Base-by-base conservation (phyloP, 2,329 filamentous ascomycete species). In the Hymenoscyphus albidus region DNA sequence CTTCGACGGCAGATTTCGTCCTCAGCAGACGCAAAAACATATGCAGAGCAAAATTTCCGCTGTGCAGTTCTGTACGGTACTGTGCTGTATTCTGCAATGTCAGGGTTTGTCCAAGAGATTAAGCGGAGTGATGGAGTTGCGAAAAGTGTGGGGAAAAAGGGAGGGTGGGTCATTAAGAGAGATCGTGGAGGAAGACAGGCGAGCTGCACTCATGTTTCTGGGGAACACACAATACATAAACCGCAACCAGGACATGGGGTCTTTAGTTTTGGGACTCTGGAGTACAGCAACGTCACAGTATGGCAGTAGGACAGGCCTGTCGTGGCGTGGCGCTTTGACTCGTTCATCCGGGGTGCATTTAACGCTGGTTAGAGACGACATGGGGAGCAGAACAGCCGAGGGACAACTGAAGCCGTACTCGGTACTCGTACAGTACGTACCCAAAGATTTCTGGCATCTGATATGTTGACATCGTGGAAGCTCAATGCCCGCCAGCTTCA, bases 301-400 rank as follows among this genome's bases (percentile, higher is more conserved):
- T 2, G 35, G 35, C 9, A 35, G 35, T 32, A 38, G 31, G 39
- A n/a, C 22, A 57, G 27, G 55, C 31, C 27, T 57, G 31, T 32
- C 27, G 27, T 57, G 35, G 58, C 61, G 64, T 57, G 35, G 58
- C 61, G 64, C 61, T 60, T 63, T 59, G 64, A 64, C 63, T 64
- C 55, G 63, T 62, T 65, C 60, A 12, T 42, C 55, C 9, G 5
- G 51, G 58, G 62, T 58, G 39, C 62, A 61, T 56, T 64, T 56
- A 48, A 27, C n/a, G 18, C 27, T 51, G 61, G 27, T 39, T 57
- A 13, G 27, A 16, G n/a, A 32, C 18, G 55, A 16, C 55, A 22
- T 32, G 27, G 35, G 35, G 14, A 16, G 12, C 58, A 14, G 13
- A 22, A n/a, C 22, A 51, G 48, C 58, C 64, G 64, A 65, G 56